Evolutionary conservation across 169 alveolate species (phyloP), one percentile per base, ranked within the genome.

Genomic region (Pseudocohnilembus persalinus): DNA sequence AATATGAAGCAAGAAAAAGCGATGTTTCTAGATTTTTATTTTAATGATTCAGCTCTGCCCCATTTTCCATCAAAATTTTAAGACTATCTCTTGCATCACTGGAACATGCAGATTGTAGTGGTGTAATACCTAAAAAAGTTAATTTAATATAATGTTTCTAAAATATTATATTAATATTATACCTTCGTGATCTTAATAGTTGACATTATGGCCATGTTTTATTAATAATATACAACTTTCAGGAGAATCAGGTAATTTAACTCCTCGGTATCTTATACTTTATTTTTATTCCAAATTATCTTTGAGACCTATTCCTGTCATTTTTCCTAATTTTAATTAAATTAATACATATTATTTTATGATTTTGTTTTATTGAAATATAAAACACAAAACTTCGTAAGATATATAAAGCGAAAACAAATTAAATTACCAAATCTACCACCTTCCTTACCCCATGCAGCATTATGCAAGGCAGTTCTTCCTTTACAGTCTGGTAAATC

Each of bases 391-490:
- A 49, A 11, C 20, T 49, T 4, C n/a, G n/a, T n/a, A n/a, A n/a
- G n/a, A n/a, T n/a, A n/a, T n/a, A n/a, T n/a, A n/a, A n/a, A n/a
- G n/a, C n/a, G n/a, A n/a, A n/a, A n/a, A n/a, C n/a, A n/a, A n/a
- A 81, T 73, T 75, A 73, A 35, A 33, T 35, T 82, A 28, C 87
- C 87, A 34, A 73, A 72, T 74, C 87, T 82, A 0, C 90, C 90
- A 1, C 90, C 90, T 75, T 86, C 83, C 0, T 79, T 83, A 11
- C 90, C 90, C 75, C 83, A 86, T 0, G 80, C 86, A 32, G 90
- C 90, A 80, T 86, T 86, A 80, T 86, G 90, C 64, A 86, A 49
- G 0, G 87, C 87, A 49, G 77, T 76, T 86, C 90, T 79, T 65
- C 90, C 90, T 75, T 86, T 49, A 0, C 77, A 80, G 80, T 86